Conservation (phyloP, 2,329 filamentous ascomycete genomes). For the Epichloe coenophiala region DNA sequence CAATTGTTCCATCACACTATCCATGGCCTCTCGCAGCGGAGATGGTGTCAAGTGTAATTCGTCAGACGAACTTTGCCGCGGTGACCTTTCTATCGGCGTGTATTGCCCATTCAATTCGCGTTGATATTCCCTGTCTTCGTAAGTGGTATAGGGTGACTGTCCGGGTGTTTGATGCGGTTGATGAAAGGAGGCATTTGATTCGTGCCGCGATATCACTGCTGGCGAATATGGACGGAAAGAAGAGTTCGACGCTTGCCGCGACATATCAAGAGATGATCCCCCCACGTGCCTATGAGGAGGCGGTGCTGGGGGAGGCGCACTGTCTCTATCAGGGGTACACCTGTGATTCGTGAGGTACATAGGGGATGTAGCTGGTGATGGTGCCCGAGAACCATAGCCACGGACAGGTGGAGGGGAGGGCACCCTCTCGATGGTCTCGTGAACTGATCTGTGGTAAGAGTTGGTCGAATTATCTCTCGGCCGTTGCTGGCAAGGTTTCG, state of each 20-base stretch:
- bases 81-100: slow-evolving; percentile 47
- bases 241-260: slow-evolving; percentile 23
- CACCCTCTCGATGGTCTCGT: slow-evolving; percentile 9
- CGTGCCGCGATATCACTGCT: slow-evolving; percentile 20
- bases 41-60: slow-evolving; percentile 68
- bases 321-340: slow-evolving; percentile 27
- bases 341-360: slow-evolving; percentile 12
- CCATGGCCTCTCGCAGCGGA: slow-evolving; percentile 87
- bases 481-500: slow-evolving; percentile 4
- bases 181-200: slow-evolving; percentile 22
- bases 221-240: slow-evolving; percentile 18
- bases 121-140: slow-evolving; percentile 21
- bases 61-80: slow-evolving; percentile 54
- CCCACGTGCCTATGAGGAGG: slow-evolving; percentile 63
- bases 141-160: slow-evolving; percentile 27
- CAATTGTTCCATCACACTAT: slow-evolving; percentile 91
- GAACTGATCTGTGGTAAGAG: slow-evolving; percentile 15
- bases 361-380: slow-evolving; percentile 12
- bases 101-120: slow-evolving; percentile 20
- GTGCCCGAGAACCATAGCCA: slow-evolving; percentile 19
- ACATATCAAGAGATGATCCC: slow-evolving; percentile 12
- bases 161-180: slow-evolving; percentile 17
- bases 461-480: slow-evolving; percentile 11
- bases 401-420: slow-evolving; percentile 14
- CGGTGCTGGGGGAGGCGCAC: slow-evolving; percentile 73